phyloP scores from a whole-genome alignment of 768 basidiomycete genomes.

The Suillus discolor region DNA sequence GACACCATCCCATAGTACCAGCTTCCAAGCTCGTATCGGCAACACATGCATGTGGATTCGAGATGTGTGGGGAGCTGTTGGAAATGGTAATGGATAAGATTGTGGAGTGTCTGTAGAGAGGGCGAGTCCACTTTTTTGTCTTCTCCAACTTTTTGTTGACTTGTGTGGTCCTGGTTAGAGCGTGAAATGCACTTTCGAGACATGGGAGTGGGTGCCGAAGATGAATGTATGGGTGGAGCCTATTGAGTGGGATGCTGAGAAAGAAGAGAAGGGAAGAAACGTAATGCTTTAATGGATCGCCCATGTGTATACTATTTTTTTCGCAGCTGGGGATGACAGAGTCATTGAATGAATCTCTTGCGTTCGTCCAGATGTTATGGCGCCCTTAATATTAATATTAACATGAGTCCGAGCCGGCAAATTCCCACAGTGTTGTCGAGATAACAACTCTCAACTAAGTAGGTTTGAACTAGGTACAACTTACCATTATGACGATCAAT shows the following conservation, averaged over 20 bases:
- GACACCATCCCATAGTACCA: slow-evolving; percentile 31
- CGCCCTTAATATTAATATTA: too few relatives aligned
- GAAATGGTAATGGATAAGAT: slow-evolving; percentile 68
- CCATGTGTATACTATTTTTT: too few relatives aligned
- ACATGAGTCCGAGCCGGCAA: too few relatives aligned
- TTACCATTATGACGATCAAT: too few relatives aligned
- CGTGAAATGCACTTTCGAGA: slow-evolving; percentile 64
- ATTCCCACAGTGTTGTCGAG: too few relatives aligned
- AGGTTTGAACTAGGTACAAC: too few relatives aligned
- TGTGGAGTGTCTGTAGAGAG: slow-evolving; percentile 61
- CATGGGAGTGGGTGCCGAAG: slow-evolving; percentile 39
- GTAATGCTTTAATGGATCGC: too few relatives aligned
- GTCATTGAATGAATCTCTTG: too few relatives aligned
- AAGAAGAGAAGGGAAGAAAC: slow-evolving; percentile 25
- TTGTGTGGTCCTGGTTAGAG: slow-evolving; percentile 39
- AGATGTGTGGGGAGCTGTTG: slow-evolving; percentile 68
- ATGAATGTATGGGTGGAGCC: slow-evolving; percentile 75
- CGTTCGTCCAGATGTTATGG: too few relatives aligned
- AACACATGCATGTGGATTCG: slow-evolving; percentile 83
- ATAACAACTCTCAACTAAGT: too few relatives aligned
- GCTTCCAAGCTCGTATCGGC: slow-evolving; percentile 95
- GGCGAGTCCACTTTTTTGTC: slow-evolving; percentile 44
- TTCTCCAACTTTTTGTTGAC: not conserved
- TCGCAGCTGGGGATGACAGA: too few relatives aligned
- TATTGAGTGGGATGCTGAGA: slow-evolving; percentile 42